These are phyloP conservation scores for Cystofilobasidium capitatum DNA, from an alignment of 768 basidiomycete genomes.

Conservation along the genomic window DNA sequence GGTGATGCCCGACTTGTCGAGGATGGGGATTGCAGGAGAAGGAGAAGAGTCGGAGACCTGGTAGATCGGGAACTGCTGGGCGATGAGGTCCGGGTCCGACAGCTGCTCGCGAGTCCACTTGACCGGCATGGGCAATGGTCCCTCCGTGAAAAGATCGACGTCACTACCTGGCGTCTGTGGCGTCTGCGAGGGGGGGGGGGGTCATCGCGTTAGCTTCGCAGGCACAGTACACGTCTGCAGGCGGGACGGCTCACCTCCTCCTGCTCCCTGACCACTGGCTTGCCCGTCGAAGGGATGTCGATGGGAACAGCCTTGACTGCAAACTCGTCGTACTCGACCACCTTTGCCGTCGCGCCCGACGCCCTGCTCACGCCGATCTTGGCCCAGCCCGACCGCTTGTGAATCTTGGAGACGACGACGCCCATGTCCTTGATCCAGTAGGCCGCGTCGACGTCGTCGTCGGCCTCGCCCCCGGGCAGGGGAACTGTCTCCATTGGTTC, in stretches of 20 bases:
- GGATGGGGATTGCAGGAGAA: slow-evolving; percentile 33
- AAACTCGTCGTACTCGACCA: slow-evolving; percentile 74
- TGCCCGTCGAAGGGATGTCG: no score
- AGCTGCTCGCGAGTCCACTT: background rate
- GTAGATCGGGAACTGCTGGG: slow-evolving; percentile 73
- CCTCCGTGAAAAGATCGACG: slow-evolving; percentile 56
- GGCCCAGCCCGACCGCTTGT: slow-evolving; percentile 72
- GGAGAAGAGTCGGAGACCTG: slow-evolving; percentile 45
- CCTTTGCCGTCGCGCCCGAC: slow-evolving; percentile 74
- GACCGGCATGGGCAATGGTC: background rate
- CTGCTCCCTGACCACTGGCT: no score
- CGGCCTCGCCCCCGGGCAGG: slow-evolving; percentile 47
- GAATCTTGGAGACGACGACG: slow-evolving; percentile 66
- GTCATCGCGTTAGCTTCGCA: no score
- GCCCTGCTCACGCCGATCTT: slow-evolving; percentile 75
- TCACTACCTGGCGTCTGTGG: no score
- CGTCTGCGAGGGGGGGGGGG: no score
- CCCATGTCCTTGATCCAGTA: slow-evolving; percentile 80
- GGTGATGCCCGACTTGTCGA: slow-evolving; percentile 50
- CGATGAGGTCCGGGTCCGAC: slow-evolving; percentile 67
- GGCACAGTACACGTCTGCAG: no score
- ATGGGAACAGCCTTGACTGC: no score
- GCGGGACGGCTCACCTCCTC: no score
- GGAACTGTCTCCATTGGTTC: slow-evolving; percentile 81
- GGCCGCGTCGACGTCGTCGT: slow-evolving; percentile 48